Conservation (phyloP, 2,329 filamentous ascomycete genomes). For the Fusarium virguliforme region DNA sequence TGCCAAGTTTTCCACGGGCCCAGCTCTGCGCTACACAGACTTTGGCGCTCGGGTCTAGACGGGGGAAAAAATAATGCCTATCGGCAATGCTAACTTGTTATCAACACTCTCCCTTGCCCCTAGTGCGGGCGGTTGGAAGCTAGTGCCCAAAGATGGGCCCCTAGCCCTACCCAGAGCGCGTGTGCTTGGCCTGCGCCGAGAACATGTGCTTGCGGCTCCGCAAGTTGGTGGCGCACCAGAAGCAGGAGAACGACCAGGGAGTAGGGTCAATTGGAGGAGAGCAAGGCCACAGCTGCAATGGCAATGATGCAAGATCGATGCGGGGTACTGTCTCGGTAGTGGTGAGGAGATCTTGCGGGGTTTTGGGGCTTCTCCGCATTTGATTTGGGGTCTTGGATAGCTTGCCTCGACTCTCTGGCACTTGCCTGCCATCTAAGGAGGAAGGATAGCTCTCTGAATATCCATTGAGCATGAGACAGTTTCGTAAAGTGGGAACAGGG, state of each 20-base stretch:
- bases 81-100: slow-evolving; percentile 4
- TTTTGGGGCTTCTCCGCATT: not conserved
- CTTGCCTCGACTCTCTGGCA: not conserved
- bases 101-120: slow-evolving; percentile 5
- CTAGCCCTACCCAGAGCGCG: not conserved
- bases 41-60: not conserved
- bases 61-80: slow-evolving; percentile 1
- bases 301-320: not conserved
- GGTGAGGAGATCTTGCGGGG: not conserved
- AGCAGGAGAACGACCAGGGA: not conserved
- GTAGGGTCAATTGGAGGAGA: not conserved
- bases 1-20: not conserved
- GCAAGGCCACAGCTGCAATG: not conserved
- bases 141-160: not conserved
- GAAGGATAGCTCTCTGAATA: not conserved
- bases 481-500: too few species aligned
- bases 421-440: not conserved
- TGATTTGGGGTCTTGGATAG: not conserved
- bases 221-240: not conserved
- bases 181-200: not conserved
- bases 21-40: not conserved
- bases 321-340: not conserved
- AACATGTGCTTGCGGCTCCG: slow-evolving; percentile 6
- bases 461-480: not conserved
- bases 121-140: not conserved